Evolutionary conservation across 2,329 filamentous ascomycete genomes (phyloP).

Genomic region (Apiospora marii): DNA sequence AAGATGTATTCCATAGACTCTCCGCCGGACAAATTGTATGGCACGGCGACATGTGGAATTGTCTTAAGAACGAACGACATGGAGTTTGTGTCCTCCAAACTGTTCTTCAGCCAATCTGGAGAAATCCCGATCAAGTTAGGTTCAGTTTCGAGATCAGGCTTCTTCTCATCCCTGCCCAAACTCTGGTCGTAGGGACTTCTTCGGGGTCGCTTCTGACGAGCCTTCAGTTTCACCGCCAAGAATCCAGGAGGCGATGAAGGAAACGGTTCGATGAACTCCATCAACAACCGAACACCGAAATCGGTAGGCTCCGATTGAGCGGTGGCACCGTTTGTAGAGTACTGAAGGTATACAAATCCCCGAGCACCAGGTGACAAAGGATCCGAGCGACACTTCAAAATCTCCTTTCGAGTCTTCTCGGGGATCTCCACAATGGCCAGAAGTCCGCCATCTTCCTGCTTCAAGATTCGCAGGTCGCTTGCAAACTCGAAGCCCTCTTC

Average conservation of each 20-base stretch:
- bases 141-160: not conserved
- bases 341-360: not conserved
- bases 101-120: not conserved
- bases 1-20: not conserved
- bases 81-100: not conserved
- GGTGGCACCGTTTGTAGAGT: not conserved
- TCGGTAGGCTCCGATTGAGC: not conserved
- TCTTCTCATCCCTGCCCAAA: not conserved
- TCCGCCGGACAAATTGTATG: not conserved
- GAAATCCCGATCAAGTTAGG: not conserved
- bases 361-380: not conserved
- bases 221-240: not conserved
- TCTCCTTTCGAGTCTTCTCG: not conserved
- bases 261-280: not conserved
- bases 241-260: not conserved
- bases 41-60: not conserved
- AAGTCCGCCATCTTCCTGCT: not conserved
- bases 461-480: not conserved
- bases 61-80: not conserved
- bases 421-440: not conserved
- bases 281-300: not conserved
- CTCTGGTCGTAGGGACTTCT: not conserved
- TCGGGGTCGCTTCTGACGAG: not conserved
- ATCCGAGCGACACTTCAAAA: not conserved
- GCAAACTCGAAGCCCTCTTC: not conserved